A percentile compares a stretch with the other conserved stretches of the same genome.
Evolutionary conservation across 2,329 filamentous ascomycete genomes (phyloP).

Genomic region (Hypomyces perniciosus): DNA sequence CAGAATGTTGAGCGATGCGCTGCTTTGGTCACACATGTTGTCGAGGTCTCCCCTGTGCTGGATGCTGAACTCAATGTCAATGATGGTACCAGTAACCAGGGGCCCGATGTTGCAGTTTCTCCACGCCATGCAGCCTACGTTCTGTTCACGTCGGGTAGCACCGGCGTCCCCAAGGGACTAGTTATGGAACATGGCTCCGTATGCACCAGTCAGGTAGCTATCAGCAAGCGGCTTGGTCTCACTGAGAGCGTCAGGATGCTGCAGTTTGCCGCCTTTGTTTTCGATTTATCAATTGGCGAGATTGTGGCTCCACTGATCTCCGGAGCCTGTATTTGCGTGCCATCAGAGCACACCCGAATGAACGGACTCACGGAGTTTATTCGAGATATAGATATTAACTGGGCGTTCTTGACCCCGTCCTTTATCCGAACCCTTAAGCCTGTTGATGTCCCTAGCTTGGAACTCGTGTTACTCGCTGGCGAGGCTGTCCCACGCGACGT

Average conservation of each 20-base stretch:
- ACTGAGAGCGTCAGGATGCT: background rate
- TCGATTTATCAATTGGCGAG: background rate
- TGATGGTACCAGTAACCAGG: background rate
- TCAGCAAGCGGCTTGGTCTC: background rate
- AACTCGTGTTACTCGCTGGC: conserved; percentile 8
- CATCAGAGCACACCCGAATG: background rate
- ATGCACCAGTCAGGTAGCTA: conserved; percentile 1
- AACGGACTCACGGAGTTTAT: background rate
- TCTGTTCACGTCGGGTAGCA: conserved; percentile 20
- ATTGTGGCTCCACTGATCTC: background rate
- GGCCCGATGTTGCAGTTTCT: background rate
- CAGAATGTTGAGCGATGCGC: background rate
- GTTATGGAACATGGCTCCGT: conserved; percentile 15
- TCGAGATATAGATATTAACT: background rate
- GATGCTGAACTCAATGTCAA: background rate
- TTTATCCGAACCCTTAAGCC: conserved; percentile 1
- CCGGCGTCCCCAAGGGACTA: conserved; percentile 19
- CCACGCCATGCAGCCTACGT: conserved; percentile 15
- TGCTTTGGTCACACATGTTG: background rate
- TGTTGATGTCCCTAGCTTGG: background rate
- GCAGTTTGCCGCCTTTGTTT: background rate
- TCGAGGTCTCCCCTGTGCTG: background rate
- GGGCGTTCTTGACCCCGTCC: background rate
- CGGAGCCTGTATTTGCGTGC: background rate
- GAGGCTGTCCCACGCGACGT: conserved; percentile 6